These are phyloP conservation scores for Kwoniella sp. DNA, from an alignment of 768 basidiomycete species.

Conservation along the genomic window DNA sequence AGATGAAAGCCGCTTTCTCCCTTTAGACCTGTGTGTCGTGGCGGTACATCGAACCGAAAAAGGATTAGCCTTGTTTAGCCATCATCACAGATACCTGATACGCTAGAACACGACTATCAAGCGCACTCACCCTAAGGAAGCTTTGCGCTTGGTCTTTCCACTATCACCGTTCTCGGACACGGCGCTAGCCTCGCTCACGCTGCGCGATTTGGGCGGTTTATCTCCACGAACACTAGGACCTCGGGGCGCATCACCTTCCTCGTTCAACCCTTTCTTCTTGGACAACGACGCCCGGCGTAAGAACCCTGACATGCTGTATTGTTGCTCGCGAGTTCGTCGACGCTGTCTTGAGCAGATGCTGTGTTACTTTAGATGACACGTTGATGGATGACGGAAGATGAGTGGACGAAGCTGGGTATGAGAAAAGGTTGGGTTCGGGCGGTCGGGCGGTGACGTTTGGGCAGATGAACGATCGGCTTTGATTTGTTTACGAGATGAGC, in stretches of 20 bases:
- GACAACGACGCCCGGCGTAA: slow-evolving; percentile 43
- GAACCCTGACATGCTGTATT: slow-evolving; percentile 32
- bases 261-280: slow-evolving; percentile 31
- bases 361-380: neutral
- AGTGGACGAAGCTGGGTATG: too few relatives aligned
- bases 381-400: too few relatives aligned
- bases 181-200: slow-evolving; percentile 31
- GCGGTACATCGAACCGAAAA: neutral
- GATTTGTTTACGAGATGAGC: slow-evolving; percentile 1
- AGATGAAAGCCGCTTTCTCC: slow-evolving; percentile 42
- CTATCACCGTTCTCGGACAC: slow-evolving; percentile 17
- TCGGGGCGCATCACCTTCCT: slow-evolving; percentile 18
- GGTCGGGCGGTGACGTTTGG: neutral
- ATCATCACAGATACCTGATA: neutral
- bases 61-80: neutral
- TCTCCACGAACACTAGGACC: slow-evolving; percentile 12
- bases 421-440: too few relatives aligned
- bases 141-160: slow-evolving; percentile 25
- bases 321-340: neutral
- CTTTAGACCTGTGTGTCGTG: slow-evolving; percentile 29
- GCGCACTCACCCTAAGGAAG: slow-evolving; percentile 30
- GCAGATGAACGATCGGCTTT: neutral
- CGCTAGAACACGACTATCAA: neutral
- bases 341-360: too few relatives aligned
- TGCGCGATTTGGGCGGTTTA: slow-evolving; percentile 37